Conservation (phyloP, 768 basidiomycete species). For the Tricholoma flavovirens region DNA sequence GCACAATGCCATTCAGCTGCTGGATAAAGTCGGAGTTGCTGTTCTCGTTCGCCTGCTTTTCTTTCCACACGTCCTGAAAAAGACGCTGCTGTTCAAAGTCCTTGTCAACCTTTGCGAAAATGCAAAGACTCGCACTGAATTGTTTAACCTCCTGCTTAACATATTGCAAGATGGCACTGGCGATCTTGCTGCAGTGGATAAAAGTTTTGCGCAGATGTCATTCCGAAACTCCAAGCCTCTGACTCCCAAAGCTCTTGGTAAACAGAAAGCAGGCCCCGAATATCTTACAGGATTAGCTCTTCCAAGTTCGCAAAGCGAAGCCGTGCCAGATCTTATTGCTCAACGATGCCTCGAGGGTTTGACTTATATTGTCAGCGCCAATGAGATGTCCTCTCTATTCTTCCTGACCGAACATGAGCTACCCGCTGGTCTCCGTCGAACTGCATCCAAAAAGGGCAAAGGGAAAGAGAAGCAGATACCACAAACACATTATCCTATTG, state of each 20-base stretch:
- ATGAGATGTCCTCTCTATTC: slow-evolving; percentile 82
- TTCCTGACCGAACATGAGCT: slow-evolving; percentile 96
- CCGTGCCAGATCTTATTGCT: slow-evolving; percentile 87
- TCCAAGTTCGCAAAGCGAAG: slow-evolving; percentile 60
- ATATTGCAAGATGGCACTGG: slow-evolving; percentile 94
- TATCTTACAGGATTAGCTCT: slow-evolving; percentile 43
- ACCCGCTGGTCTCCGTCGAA: slow-evolving; percentile 66
- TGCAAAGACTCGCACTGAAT: slow-evolving; percentile 79
- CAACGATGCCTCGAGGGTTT: slow-evolving; percentile 93
- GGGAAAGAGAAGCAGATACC: slow-evolving; percentile 85
- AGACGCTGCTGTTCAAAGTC: slow-evolving; percentile 80
- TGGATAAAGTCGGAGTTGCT: slow-evolving; percentile 87
- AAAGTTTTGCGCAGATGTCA: slow-evolving; percentile 89
- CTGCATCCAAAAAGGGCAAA: slow-evolving; percentile 80
- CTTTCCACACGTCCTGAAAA: slow-evolving; percentile 89
- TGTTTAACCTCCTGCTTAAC: slow-evolving; percentile 91
- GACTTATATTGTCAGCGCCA: slow-evolving; percentile 79
- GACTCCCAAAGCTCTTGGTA: slow-evolving; percentile 56
- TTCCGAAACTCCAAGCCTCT: slow-evolving; percentile 52
- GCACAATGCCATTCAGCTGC: slow-evolving; percentile 87
- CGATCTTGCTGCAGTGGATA: slow-evolving; percentile 87
- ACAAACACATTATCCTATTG: slow-evolving; percentile 86
- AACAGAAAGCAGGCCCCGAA: slow-evolving; percentile 61
- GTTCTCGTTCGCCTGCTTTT: slow-evolving; percentile 89
- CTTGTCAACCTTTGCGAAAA: slow-evolving; percentile 97